phyloP scores from a whole-genome alignment of 2,329 filamentous ascomycete genomes.

The Fusarium haematococcum region DNA sequence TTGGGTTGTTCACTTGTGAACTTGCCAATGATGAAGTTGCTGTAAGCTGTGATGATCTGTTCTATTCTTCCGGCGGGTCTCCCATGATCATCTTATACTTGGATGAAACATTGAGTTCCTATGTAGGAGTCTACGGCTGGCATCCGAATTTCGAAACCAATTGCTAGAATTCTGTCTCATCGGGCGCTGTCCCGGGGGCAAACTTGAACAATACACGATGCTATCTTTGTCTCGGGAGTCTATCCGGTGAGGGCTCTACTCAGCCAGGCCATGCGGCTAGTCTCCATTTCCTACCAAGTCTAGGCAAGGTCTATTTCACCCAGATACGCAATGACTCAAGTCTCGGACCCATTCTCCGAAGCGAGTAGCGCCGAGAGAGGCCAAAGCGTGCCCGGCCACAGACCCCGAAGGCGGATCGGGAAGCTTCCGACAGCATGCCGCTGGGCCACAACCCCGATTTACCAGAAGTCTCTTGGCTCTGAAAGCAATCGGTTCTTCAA shows the following conservation, averaged over 20 bases:
- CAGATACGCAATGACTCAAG: background rate
- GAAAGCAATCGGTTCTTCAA: background rate
- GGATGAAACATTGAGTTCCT: rapidly evolving
- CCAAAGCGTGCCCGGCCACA: background rate
- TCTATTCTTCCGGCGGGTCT: too few relatives aligned
- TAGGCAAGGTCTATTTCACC: background rate
- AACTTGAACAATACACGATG: background rate
- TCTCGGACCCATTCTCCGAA: background rate
- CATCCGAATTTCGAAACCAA: background rate
- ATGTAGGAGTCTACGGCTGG: background rate
- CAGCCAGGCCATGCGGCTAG: background rate
- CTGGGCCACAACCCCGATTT: background rate
- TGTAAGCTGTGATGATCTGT: too few relatives aligned
- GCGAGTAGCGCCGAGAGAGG: background rate
- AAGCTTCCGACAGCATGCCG: background rate
- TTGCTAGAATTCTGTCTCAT: background rate
- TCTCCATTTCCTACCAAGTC: background rate
- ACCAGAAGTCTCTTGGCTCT: background rate
- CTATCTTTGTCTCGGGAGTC: background rate
- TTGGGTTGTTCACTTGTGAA: too few relatives aligned
- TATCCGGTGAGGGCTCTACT: background rate
- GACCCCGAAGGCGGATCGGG: background rate
- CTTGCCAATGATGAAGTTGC: background rate
- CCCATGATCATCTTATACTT: background rate
- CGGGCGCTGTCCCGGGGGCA: background rate